Evolutionary conservation across 257 asterid genomes (phyloP), one percentile per base, ranked within the genome.

Genomic region (Thymus quinquecostatus): DNA sequence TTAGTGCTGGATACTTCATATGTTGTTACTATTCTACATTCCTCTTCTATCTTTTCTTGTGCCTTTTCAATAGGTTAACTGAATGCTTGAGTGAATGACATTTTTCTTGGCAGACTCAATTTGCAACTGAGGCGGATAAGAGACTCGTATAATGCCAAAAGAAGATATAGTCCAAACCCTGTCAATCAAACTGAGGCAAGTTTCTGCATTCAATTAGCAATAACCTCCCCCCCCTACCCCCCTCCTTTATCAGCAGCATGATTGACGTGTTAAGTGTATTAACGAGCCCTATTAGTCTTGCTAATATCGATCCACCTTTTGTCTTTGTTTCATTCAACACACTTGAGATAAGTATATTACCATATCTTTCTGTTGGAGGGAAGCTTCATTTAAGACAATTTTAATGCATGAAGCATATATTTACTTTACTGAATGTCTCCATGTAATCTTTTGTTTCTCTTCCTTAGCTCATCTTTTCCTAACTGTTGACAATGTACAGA

Each of bases 111-210:
- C 79, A 80, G 84, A 68, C 28, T 61, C 41, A 41, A 36, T 43
- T 73, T 80, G 64, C 14, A 30, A 65, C 77, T 80, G 77, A 69
- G 74, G 69, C 64, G 75, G 60, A 60, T 80, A 40, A 72, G 58
- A 40, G 3, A 13, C 47, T 64, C 77, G 34, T 56, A 6, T 59
- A 50, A 64, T 41, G 81, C 36, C 40, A 72, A 76, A 62, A 54
- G 29, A 59, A 69, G 71, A 64, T 28, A 33, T 47, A 34, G 63
- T 36, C 62, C 74, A 34, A 41, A 60, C 43, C 53, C 40, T 57
- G 51, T 33, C 13, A 32, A 57, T 67, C 77, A 36, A 65, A 66
- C 77, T 44, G 56, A 64, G 8, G 82, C 69, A 50, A 68, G 56
- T 50, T 54, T 47, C 67, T 30, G 32, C 65, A 38, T 68, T 57